A percentile compares a stretch with the other conserved stretches of the same genome.
These are phyloP conservation scores for Sporisorium scitamineum DNA, from an alignment of 1,284 basidiomycete species.

Conservation along the genomic window DNA sequence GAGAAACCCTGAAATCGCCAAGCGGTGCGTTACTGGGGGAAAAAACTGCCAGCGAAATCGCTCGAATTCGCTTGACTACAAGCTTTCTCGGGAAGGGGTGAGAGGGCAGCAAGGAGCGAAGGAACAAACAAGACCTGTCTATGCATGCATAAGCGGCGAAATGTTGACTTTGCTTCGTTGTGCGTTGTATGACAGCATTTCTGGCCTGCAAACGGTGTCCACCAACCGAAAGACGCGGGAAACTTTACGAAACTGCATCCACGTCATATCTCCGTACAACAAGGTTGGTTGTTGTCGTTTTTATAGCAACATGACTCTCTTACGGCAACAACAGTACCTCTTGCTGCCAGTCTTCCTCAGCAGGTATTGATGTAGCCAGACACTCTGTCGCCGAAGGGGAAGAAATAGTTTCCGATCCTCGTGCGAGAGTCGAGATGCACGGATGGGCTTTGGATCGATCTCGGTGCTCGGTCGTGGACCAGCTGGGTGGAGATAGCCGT, in stretches of 20 bases:
- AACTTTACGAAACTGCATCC: not conserved
- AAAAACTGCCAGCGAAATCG: not conserved
- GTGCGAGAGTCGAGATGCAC: not conserved
- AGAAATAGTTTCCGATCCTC: slow-evolving; percentile 1
- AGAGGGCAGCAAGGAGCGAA: not conserved
- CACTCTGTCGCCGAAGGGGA: too few relatives aligned
- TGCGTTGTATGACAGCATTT: not conserved
- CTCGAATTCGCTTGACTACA: not conserved
- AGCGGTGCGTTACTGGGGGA: not conserved
- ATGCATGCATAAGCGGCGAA: not conserved
- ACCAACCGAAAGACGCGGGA: not conserved
- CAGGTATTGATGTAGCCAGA: not conserved
- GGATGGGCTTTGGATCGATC: not conserved
- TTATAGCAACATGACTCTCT: not conserved
- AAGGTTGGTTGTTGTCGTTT: not conserved
- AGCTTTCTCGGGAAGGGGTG: not conserved
- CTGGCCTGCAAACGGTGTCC: not conserved
- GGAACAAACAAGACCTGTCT: not conserved
- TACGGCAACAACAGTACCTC: not conserved
- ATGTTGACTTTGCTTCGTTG: not conserved
- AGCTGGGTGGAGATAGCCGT: not conserved
- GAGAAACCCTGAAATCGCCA: not conserved
- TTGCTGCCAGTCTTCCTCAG: not conserved
- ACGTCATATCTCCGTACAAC: not conserved
- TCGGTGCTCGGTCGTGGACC: not conserved